Evolutionary conservation across 2,329 filamentous ascomycete species (phyloP).

Genomic region (Fusarium drepaniforme): DNA sequence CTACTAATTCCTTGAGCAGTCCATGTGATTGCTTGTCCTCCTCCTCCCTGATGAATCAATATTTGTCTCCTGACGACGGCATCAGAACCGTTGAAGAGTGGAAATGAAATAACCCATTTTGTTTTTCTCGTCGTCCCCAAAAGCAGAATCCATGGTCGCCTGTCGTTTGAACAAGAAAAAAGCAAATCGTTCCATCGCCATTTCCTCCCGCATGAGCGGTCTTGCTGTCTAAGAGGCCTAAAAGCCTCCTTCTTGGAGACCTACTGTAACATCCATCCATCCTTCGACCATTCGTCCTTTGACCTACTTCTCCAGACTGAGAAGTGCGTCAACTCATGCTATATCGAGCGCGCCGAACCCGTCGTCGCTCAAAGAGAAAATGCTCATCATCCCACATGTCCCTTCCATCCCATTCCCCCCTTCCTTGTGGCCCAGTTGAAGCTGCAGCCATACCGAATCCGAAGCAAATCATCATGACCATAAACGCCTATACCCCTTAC

Average conservation of each 20-base stretch:
- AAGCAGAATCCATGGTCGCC: conserved; percentile 2
- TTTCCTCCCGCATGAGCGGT: conserved; percentile 45
- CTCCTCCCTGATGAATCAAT: background rate
- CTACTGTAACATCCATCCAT: conserved; percentile 9
- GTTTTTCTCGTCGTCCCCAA: conserved; percentile 21
- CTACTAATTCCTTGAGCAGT: background rate
- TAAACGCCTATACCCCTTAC: conserved; percentile 31
- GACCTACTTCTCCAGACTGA: conserved; percentile 5
- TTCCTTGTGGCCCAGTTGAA: conserved; percentile 4
- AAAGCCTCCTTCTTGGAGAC: conserved; percentile 32
- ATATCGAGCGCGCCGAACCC: conserved; percentile 25
- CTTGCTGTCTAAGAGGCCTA: conserved; percentile 44
- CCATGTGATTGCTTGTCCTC: background rate
- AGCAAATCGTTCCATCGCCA: conserved; percentile 25
- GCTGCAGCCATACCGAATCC: conserved; percentile 15
- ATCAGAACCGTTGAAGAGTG: conserved; percentile 12
- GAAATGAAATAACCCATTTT: conserved; percentile 23
- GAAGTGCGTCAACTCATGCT: conserved; percentile 13
- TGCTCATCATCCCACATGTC: conserved; percentile 13
- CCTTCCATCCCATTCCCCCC: background rate
- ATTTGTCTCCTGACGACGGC: conserved; percentile 2
- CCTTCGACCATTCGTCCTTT: background rate
- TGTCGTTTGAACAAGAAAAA: conserved; percentile 8
- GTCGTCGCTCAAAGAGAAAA: conserved; percentile 24
- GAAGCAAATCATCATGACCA: conserved; percentile 34